These are phyloP conservation scores for Grigorovia jiainica DNA, from an alignment of 805 yeast species.

Conservation along the genomic window DNA sequence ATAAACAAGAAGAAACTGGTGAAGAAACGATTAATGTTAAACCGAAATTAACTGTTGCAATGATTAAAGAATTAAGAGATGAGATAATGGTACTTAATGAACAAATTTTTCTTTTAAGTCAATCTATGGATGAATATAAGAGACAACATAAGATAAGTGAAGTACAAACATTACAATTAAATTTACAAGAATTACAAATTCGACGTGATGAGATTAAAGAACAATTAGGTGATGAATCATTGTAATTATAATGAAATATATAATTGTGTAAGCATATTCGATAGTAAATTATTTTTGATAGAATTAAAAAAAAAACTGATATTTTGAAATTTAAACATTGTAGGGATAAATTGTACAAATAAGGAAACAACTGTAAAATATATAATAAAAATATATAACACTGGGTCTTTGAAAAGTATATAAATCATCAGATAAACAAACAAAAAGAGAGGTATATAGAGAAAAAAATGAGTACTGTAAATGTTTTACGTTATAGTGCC, in stretches of 20 bases:
- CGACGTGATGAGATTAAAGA: slow-evolving; percentile 40
- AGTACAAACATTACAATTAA: slow-evolving; percentile 46
- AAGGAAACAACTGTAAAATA: too few relatives aligned
- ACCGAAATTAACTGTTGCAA: slow-evolving; percentile 31
- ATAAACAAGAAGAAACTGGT: not conserved
- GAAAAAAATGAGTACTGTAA: slow-evolving; percentile 38
- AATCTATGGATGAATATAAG: slow-evolving; percentile 53
- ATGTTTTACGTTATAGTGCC: slow-evolving; percentile 85
- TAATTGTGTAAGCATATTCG: too few relatives aligned
- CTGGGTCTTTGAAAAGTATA: too few relatives aligned
- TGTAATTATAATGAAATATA: not conserved
- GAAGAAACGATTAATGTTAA: slow-evolving; percentile 5
- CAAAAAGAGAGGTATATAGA: not conserved
- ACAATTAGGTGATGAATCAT: slow-evolving; percentile 42
- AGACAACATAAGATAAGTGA: slow-evolving; percentile 71
- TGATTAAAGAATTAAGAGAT: slow-evolving; percentile 54
- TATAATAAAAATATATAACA: too few relatives aligned
- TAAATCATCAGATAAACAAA: too few relatives aligned
- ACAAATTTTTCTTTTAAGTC: slow-evolving; percentile 63
- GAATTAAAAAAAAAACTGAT: too few relatives aligned
- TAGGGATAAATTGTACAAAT: too few relatives aligned
- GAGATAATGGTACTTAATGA: slow-evolving; percentile 81
- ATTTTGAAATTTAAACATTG: too few relatives aligned
- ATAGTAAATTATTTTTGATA: too few relatives aligned
- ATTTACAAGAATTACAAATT: slow-evolving; percentile 44